These are phyloP conservation scores for Phytopythium vexans DNA, from an alignment of 352 stramenopile species.

Conservation along the genomic window DNA sequence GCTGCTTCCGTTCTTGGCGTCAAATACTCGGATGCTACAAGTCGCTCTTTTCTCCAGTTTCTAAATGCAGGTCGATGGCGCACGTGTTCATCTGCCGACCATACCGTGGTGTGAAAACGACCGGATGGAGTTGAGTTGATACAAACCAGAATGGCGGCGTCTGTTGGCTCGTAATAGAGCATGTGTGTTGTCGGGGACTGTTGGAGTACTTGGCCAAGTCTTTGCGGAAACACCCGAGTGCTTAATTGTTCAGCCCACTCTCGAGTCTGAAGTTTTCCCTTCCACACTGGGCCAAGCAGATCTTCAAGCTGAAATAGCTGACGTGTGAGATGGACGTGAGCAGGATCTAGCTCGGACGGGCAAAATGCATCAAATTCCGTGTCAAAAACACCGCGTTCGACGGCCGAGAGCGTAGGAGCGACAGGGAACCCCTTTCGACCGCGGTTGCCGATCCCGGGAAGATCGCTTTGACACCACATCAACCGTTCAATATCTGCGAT, in stretches of 20 bases:
- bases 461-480: slow-evolving; percentile 55
- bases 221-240: slow-evolving; percentile 49
- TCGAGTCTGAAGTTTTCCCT: slow-evolving; percentile 45
- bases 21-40: slow-evolving; percentile 43
- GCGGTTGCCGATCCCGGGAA: slow-evolving; percentile 65
- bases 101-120: slow-evolving; percentile 37
- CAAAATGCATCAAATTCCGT: slow-evolving; percentile 56
- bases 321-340: slow-evolving; percentile 47
- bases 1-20: slow-evolving; percentile 55
- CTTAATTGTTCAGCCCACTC: slow-evolving; percentile 33
- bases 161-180: slow-evolving; percentile 51
- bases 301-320: slow-evolving; percentile 64
- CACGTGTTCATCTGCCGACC: slow-evolving; percentile 55
- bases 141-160: slow-evolving; percentile 50
- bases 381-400: slow-evolving; percentile 49
- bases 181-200: slow-evolving; percentile 34
- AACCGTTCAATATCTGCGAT: slow-evolving; percentile 51
- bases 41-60: slow-evolving; percentile 52
- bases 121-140: slow-evolving; percentile 48
- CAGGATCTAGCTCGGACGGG: slow-evolving; percentile 7
- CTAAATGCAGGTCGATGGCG: slow-evolving; percentile 65
- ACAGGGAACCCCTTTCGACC: slow-evolving; percentile 59
- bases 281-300: slow-evolving; percentile 45
- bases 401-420: slow-evolving; percentile 20
- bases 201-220: slow-evolving; percentile 42